A percentile compares a stretch with the other conserved stretches of the same genome.
These are phyloP conservation scores for Kodamaea fukazawae DNA, from an alignment of 805 yeast species.

Conservation along the genomic window DNA sequence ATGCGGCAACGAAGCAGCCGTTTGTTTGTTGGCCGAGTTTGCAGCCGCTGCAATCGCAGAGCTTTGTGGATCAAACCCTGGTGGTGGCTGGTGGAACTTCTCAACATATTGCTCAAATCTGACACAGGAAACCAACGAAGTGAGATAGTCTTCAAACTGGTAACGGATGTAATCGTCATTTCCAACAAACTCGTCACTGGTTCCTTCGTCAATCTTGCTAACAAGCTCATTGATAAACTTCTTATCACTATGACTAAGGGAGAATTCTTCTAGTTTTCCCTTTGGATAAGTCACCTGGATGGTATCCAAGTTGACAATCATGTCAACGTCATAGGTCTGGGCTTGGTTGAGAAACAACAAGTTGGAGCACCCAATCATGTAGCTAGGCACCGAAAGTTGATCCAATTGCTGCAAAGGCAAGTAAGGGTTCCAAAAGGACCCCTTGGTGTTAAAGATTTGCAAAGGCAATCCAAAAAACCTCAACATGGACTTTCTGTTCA, in stretches of 20 bases:
- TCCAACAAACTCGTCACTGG: slow-evolving; percentile 35
- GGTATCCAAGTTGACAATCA: slow-evolving; percentile 70
- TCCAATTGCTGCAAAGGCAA: slow-evolving; percentile 90
- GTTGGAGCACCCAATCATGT: slow-evolving; percentile 84
- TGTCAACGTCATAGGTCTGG: slow-evolving; percentile 58
- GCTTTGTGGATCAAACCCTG: slow-evolving; percentile 30
- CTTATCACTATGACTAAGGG: slow-evolving; percentile 51
- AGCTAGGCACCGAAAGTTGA: slow-evolving; percentile 61
- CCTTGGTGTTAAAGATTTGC: slow-evolving; percentile 73
- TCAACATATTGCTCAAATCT: slow-evolving; percentile 63
- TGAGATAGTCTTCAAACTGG: slow-evolving; percentile 86
- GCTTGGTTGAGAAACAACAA: slow-evolving; percentile 67
- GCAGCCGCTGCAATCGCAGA: slow-evolving; percentile 6
- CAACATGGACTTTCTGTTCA: slow-evolving; percentile 74
- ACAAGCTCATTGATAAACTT: slow-evolving; percentile 66
- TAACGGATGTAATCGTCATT: slow-evolving; percentile 82
- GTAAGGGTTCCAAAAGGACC: slow-evolving; percentile 89
- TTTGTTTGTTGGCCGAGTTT: not conserved
- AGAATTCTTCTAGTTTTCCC: slow-evolving; percentile 28
- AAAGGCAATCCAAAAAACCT: slow-evolving; percentile 85
- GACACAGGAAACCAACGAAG: slow-evolving; percentile 68
- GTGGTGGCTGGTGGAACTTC: slow-evolving; percentile 36
- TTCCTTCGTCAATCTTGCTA: slow-evolving; percentile 50
- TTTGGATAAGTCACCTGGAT: slow-evolving; percentile 45
- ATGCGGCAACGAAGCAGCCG: not conserved